Base-by-base conservation (phyloP, 116 monocot species). In the Iris pallida region DNA sequence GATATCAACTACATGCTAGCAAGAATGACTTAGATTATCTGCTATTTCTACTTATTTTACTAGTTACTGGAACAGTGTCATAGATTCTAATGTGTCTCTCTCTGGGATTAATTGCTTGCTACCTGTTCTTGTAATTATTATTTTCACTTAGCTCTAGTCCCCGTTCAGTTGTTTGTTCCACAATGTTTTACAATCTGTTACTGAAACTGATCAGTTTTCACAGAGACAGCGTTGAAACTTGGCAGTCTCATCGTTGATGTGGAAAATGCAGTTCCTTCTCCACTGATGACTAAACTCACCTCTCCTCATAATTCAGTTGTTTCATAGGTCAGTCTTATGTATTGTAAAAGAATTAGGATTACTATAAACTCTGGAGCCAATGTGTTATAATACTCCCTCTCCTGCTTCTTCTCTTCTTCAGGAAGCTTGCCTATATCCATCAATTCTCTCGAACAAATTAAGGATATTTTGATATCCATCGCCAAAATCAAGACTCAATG, bases 231-330 rank as follows among this genome's bases (percentile, higher is more conserved):
- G 58, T 73, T 88, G 45, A 90, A 90, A 73, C 90, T 97, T 70
- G 90, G 90, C 68, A 77, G 85, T 63, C 76, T 97, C 53, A 77
- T 92, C 68, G 90, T 92, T 57, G 97, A 92, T 60, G 81, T 97
- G 61, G 97, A 97, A 82, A 92, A 90, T 81, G 87, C 97, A 14
- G 92, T 92, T 46, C 84, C 93, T 83, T 87, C 89, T 74, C 77
- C 85, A 64, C 79, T 86, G 51, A 63, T 78, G 40, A 81, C 75
- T 62, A 97, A 90, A 75, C 72, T 89, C 45, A 81, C 47, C 64
- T 59, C 76, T 71, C 75, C 78, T 70, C 43, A 51, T 45, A 68
- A 58, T 68, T 70, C 78, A 42, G 65, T 47, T 55, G 83, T 68
- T 61, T 90, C 81, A 62, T 79, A 81, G 86, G 97, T 97, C 55